Evolutionary conservation across 192 early-diverging fungal genomes (phyloP), one percentile per base, ranked within the genome.

Genomic region (Phlyctochytrium bullatum): DNA sequence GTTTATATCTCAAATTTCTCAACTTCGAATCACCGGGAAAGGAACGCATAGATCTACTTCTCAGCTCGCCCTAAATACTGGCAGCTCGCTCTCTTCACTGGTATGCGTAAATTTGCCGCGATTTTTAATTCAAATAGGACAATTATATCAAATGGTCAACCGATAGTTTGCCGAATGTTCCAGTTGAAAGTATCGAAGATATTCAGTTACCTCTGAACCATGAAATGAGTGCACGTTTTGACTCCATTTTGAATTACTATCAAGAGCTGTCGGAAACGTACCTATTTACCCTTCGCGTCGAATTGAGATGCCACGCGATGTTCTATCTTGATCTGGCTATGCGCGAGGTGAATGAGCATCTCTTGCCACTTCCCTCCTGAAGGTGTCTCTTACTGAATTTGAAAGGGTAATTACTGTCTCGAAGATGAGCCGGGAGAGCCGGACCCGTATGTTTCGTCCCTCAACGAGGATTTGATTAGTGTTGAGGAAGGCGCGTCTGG

Each of bases 241-340:
- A 80, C 27, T 47, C 59, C 27, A 61, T 80, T 36, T 32, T 80
- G 32, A 78, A 82, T 63, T 73, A 86, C 24, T 92, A 89, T 76
- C 83, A 87, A 60, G 77, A 85, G 36, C 70, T 97, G 50, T 89
- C 93, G 0, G 86, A 90, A 53, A 88, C 87, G 25, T 93, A 87
- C 51, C 65, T 97, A 30, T 90, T 91, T 70, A 88, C 91, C 1
- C 69, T 97, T 25, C 83, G 92, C 36, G 82, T 94, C 24, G 95
- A 97, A 73, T 70, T 92, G 25, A 84, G 92, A 23, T 89, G 89
- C 50, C 93, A 94, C 75, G 82, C 90, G 50, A 85, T 94, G 69
- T 92, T 90, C 65, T 95, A 90, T 62, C 74, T 96, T 36, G 93
- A 97, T 63, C 80, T 96, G 77, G 93, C 91, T 3, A 89, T 90